These are phyloP conservation scores for Solanum aculeatissimum DNA, from an alignment of 305 asterid genomes.

Conservation along the genomic window DNA sequence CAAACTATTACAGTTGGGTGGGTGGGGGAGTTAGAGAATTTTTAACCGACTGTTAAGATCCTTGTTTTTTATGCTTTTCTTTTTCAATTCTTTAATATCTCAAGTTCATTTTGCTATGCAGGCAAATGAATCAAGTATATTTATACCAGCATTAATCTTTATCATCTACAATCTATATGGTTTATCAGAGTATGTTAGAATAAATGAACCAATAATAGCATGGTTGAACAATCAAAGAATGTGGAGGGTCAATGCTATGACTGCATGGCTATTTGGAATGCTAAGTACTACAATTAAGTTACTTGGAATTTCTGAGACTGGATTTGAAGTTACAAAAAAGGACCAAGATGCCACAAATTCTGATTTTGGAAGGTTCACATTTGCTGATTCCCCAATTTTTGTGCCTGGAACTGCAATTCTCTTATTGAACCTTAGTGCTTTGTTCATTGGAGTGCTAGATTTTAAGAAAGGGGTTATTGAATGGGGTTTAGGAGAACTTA, in stretches of 20 bases:
- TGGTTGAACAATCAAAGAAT: constrained; percentile 31
- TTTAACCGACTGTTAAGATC: too few relatives aligned
- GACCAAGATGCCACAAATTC: background rate
- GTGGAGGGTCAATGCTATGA: constrained; percentile 8
- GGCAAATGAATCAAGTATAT: constrained; percentile 14
- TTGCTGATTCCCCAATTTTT: constrained; percentile 16
- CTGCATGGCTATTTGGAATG: constrained; percentile 25
- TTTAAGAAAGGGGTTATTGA: background rate
- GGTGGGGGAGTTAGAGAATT: too few relatives aligned
- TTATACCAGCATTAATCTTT: constrained; percentile 2
- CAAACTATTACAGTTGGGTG: background rate
- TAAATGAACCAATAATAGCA: constrained; percentile 6
- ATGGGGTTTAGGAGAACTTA: constrained; percentile 13
- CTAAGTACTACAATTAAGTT: constrained; percentile 6
- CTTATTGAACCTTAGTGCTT: constrained; percentile 11
- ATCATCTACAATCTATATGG: constrained; percentile 11
- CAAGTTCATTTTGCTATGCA: background rate
- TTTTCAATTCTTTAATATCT: background rate
- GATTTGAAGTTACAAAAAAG: constrained; percentile 22
- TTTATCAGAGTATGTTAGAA: constrained; percentile 9
- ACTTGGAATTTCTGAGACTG: constrained; percentile 8
- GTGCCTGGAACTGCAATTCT: constrained; percentile 17
- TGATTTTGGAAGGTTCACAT: constrained; percentile 17
- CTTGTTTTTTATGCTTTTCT: background rate
- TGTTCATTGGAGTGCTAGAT: constrained; percentile 1